Percentiles rank a stretch among this genome's conserved stretches.
These are phyloP conservation scores for Chaetomium fimeti DNA, from an alignment of 495 filamentous ascomycete species.

Conservation along the genomic window DNA sequence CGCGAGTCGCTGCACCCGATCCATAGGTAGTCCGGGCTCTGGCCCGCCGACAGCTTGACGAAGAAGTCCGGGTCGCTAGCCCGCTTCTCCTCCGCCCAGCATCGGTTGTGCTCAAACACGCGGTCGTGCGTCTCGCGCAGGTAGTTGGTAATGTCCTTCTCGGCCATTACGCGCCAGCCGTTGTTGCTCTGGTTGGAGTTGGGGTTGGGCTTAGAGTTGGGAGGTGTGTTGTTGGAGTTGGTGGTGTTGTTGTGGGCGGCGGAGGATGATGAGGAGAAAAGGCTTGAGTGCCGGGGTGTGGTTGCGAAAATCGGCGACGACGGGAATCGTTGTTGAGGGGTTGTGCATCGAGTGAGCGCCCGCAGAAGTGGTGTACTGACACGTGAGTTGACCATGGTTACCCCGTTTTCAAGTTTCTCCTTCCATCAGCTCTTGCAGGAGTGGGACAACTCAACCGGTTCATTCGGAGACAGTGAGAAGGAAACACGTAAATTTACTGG, in stretches of 20 bases:
- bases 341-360: conserved; percentile 8
- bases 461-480: background rate
- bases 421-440: background rate
- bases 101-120: conserved; percentile 55
- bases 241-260: background rate
- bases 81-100: conserved; percentile 54
- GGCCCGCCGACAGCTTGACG: conserved; percentile 50
- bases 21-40: conserved; percentile 62
- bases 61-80: conserved; percentile 57
- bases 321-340: background rate
- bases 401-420: background rate
- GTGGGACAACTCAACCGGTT: background rate
- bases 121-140: conserved; percentile 51
- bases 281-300: background rate
- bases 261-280: background rate
- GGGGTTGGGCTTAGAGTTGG: background rate
- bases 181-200: conserved; percentile 8
- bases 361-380: conserved; percentile 15
- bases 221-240: background rate
- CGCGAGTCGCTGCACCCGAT: conserved; percentile 64
- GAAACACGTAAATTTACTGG: background rate
- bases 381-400: conserved; percentile 19
- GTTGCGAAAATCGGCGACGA: conserved; percentile 6
- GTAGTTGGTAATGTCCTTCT: conserved; percentile 44
- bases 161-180: conserved; percentile 33